Evolutionary conservation across 139 green algal genomes (phyloP), one percentile per base, ranked within the genome.

Genomic region (Micractinium sp.): DNA sequence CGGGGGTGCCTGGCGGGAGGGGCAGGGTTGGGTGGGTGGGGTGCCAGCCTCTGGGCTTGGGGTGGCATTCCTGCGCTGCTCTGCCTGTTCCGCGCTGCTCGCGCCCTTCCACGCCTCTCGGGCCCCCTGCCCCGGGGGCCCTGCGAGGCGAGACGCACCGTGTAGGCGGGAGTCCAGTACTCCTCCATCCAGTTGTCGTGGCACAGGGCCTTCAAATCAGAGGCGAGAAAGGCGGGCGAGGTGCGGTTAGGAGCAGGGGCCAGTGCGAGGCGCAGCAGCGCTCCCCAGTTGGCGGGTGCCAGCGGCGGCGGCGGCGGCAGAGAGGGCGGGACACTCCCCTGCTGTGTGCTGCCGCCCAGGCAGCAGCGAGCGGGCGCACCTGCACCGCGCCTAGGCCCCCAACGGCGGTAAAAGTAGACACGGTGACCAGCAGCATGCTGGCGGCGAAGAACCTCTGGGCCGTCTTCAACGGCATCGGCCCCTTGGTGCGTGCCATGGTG

Each of bases 81-180:
- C 63, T 27, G 39, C 38, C 20, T 36, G 76, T 33, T 53, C 16
- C 25, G 3, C 9, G 25, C 67, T 75, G 47, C 47, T 56, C 9
- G 47, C 47, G 47, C 47, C 47, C 47, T 56, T 5, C 47, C 47
- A n/a, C n/a, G n/a, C n/a, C 47, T 9, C 47, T 16, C 9, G 47
- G 7, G 9, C 9, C 7, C 47, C 47, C 47, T 56, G 47, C 47
- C 47, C 9, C 47, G 7, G 47, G 47, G 7, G 47, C 5, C 47
- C 47, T 56, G 9, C 9, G 47, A 56, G 47, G 47, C 47, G 47
- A 74, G 19, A 25, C 82, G 19, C 67, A 87, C 83, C 29, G 66
- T 31, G 35, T 87, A 87, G 27, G 38, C 67, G 2, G 83, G 83
- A 18, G 66, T 87, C 83, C 71, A 79, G 29, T 67, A 87, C 29